Evolutionary conservation across 2,329 filamentous ascomycete species (phyloP).

Genomic region (Pezicula neosporulosa): DNA sequence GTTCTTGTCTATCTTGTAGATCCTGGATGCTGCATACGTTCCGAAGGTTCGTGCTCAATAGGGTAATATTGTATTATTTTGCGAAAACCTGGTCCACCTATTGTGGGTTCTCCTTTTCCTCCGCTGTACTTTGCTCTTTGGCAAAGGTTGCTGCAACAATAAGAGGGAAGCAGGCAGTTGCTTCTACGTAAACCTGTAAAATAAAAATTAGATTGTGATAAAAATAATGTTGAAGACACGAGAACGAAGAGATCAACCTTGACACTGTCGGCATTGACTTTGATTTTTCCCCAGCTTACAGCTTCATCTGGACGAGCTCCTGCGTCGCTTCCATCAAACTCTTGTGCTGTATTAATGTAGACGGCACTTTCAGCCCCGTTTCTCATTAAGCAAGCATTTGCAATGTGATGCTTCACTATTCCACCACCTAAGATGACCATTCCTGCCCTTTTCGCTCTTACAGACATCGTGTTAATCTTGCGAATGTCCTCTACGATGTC

Average conservation of each 20-base stretch:
- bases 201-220: conserved; percentile 6
- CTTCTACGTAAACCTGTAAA: conserved; percentile 58
- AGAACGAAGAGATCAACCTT: conserved; percentile 57
- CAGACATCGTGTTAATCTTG: conserved; percentile 85
- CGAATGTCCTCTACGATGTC: conserved; percentile 95
- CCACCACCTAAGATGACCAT: conserved; percentile 96
- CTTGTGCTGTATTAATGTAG: conserved; percentile 95
- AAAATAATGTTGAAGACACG: conserved; percentile 4
- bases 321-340: conserved; percentile 96
- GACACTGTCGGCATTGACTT: conserved; percentile 78
- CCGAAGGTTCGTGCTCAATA: too few species aligned
- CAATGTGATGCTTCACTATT: conserved; percentile 97
- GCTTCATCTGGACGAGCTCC: conserved; percentile 94
- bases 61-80: too few species aligned
- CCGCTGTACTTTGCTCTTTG: conserved; percentile 30
- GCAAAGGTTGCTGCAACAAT: conserved; percentile 67
- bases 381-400: conserved; percentile 95
- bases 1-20: too few species aligned
- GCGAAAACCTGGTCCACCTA: background rate
- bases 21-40: too few species aligned
- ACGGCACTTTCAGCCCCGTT: conserved; percentile 97
- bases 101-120: background rate
- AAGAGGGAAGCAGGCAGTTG: conserved; percentile 61
- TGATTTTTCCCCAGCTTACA: conserved; percentile 98
- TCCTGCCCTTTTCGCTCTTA: conserved; percentile 81